These are phyloP conservation scores for Avena sativa DNA, from an alignment of 176 grass and related monocot genomes.

Conservation along the genomic window DNA sequence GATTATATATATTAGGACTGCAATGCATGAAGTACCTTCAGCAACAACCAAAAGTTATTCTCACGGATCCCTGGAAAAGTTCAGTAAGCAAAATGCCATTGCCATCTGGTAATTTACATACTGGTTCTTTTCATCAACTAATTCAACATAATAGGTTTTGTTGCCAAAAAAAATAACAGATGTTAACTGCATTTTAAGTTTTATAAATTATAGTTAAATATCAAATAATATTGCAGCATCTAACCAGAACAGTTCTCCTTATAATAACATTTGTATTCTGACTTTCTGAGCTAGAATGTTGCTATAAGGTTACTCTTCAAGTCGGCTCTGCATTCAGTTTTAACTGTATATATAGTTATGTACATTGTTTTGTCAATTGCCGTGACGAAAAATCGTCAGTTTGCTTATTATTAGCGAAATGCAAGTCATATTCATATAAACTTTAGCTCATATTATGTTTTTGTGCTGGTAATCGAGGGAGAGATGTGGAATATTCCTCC, in stretches of 20 bases:
- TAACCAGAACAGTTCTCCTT: not conserved
- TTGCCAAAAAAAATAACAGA: not conserved
- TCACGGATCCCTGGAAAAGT: not conserved
- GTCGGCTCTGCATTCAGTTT: not conserved
- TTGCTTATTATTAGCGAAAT: not conserved
- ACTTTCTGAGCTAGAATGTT: not conserved
- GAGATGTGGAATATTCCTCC: not conserved
- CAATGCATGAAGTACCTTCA: slow-evolving; percentile 29
- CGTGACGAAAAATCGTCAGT: not conserved
- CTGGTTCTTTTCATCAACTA: not conserved
- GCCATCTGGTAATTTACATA: not conserved
- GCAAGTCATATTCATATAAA: not conserved
- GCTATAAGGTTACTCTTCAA: not conserved
- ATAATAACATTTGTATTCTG: not conserved
- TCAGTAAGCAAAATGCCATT: not conserved
- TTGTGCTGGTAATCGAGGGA: not conserved
- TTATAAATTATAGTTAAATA: not conserved
- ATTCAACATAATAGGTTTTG: not conserved
- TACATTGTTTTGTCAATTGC: not conserved
- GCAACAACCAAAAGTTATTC: not conserved
- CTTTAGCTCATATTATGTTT: not conserved
- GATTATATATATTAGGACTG: not conserved
- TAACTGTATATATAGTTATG: not conserved
- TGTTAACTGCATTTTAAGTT: not conserved
- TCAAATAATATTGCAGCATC: not conserved